A percentile compares a stretch with the other conserved stretches of the same genome.
Evolutionary conservation across 202 grass and related monocot genomes (phyloP).

Genomic region (Digitaria exilis): DNA sequence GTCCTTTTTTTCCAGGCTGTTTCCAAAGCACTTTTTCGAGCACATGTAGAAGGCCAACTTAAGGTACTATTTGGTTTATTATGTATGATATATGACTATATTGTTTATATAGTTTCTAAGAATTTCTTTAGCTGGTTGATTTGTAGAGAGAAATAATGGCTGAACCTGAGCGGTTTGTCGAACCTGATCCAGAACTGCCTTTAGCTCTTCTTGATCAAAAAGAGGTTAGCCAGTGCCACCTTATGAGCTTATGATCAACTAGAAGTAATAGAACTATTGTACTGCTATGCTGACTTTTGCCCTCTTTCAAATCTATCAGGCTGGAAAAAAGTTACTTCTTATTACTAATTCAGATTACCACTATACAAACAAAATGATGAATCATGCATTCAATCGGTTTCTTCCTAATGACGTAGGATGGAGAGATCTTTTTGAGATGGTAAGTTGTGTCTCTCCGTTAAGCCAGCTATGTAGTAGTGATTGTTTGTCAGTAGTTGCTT

Average conservation of each 20-base stretch:
- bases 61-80: slow-evolving; percentile 62
- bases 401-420: slow-evolving; percentile 97
- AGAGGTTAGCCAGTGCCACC: slow-evolving; percentile 59
- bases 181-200: slow-evolving; percentile 96
- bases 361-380: slow-evolving; percentile 99
- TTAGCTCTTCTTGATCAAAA: slow-evolving; percentile 99
- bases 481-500: slow-evolving; percentile 10
- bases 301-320: slow-evolving; percentile 68
- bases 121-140: slow-evolving; percentile 49
- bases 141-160: slow-evolving; percentile 98
- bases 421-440: slow-evolving; percentile 99
- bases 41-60: slow-evolving; percentile 98
- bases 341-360: slow-evolving; percentile 98
- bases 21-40: slow-evolving; percentile 87
- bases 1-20: slow-evolving; percentile 73
- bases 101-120: slow-evolving; percentile 38
- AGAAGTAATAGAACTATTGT: slow-evolving; percentile 11
- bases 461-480: slow-evolving; percentile 8
- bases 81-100: slow-evolving; percentile 36
- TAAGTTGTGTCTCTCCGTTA: slow-evolving; percentile 42
- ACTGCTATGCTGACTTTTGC: no score
- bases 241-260: slow-evolving; percentile 25
- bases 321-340: slow-evolving; percentile 88
- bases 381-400: slow-evolving; percentile 93
- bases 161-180: slow-evolving; percentile 94